Evolutionary conservation across 73 alveolate genomes (phyloP).

Genomic region (Paramecium caudatum): DNA sequence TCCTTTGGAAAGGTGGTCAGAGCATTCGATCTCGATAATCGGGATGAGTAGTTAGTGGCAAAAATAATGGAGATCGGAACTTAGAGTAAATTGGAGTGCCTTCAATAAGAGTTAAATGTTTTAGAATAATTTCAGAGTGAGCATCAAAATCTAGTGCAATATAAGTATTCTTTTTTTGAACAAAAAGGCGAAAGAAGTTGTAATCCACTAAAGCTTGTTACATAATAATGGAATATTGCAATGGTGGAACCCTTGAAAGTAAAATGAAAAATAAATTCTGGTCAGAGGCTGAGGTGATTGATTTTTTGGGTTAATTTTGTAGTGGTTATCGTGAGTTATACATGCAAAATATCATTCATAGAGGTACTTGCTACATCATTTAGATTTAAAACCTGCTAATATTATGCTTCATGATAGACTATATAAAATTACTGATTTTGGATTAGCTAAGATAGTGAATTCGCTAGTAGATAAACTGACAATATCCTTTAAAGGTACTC

Average conservation of each 20-base stretch:
- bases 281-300: conserved; percentile 65
- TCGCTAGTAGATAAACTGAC: conserved; percentile 31
- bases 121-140: conserved; percentile 57
- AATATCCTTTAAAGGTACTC: conserved; percentile 71
- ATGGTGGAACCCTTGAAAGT: conserved; percentile 73
- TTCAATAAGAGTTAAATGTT: conserved; percentile 63
- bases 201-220: conserved; percentile 44
- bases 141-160: conserved; percentile 69
- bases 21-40: conserved; percentile 73
- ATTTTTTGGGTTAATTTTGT: conserved; percentile 69
- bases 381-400: conserved; percentile 72
- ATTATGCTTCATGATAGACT: conserved; percentile 73
- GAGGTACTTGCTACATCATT: conserved; percentile 1
- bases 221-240: conserved; percentile 75
- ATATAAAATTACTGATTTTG: conserved; percentile 76
- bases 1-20: conserved; percentile 75
- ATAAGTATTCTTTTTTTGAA: conserved; percentile 57
- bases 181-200: conserved; percentile 47
- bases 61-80: conserved; percentile 72
- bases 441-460: conserved; percentile 73
- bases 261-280: conserved; percentile 61
- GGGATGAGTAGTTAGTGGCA: conserved; percentile 69
- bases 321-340: conserved; percentile 75
- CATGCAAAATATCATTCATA: conserved; percentile 67
- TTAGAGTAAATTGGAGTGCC: conserved; percentile 48